These are phyloP conservation scores for Quercus phellos DNA, from an alignment of 331 rosid genomes.

Conservation along the genomic window DNA sequence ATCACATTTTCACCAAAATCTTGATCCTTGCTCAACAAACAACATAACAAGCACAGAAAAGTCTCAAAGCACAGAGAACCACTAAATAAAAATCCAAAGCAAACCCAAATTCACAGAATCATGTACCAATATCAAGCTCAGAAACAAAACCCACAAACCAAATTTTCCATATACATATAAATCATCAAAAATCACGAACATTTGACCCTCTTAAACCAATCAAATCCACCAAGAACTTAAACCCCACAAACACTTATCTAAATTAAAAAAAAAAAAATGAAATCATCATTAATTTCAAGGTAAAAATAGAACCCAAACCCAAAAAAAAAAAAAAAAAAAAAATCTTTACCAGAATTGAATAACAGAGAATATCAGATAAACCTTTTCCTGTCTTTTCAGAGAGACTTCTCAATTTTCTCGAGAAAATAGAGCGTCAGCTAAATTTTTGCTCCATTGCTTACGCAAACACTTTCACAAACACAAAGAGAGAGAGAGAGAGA, in stretches of 20 bases:
- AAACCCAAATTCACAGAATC: constrained; percentile 17
- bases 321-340: constrained; percentile 5
- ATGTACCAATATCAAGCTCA: neutral
- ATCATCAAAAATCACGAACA: neutral
- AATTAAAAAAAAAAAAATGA: neutral
- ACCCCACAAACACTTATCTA: constrained; percentile 1
- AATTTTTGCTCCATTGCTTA: constrained; percentile 14
- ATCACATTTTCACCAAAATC: constrained; percentile 4
- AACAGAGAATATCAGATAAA: constrained; percentile 3
- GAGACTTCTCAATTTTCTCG: constrained; percentile 26
- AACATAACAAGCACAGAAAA: constrained; percentile 17
- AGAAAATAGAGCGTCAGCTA: constrained; percentile 23
- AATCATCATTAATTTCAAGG: neutral
- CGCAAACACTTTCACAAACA: constrained; percentile 9
- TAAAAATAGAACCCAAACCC: constrained; percentile 10
- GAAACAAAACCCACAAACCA: constrained; percentile 4
- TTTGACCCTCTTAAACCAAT: constrained; percentile 17
- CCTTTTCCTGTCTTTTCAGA: constrained; percentile 13
- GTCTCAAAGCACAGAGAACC: constrained; percentile 1
- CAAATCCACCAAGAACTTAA: constrained; percentile 13
- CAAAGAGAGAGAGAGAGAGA: constrained; percentile 2
- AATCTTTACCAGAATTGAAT: constrained; percentile 30
- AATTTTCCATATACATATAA: neutral
- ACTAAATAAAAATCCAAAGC: constrained; percentile 9
- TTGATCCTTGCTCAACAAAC: neutral